A percentile compares a stretch with the other conserved stretches of the same genome.
phyloP scores from a whole-genome alignment of 345 rosid genomes.

The Linum usitatissimum region DNA sequence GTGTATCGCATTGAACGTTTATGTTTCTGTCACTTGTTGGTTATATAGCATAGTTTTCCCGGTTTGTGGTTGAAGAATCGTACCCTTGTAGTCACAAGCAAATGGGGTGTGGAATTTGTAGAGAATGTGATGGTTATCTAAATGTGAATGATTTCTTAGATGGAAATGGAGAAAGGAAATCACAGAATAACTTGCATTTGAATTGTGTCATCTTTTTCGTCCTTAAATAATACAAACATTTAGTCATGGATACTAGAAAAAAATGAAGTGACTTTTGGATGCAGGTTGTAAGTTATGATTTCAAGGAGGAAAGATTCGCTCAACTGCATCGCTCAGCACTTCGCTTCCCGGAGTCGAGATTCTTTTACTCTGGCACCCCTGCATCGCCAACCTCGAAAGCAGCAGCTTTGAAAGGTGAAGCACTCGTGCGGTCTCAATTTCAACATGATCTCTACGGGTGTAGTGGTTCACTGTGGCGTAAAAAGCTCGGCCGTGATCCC shows the following conservation, averaged over 20 bases:
- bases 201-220: too few relatives aligned
- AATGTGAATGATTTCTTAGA: too few relatives aligned
- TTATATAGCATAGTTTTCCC: not conserved
- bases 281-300: conserved; percentile 92
- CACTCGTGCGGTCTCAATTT: conserved; percentile 70
- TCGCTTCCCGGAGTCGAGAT: conserved; percentile 67
- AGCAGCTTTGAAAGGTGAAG: conserved; percentile 78
- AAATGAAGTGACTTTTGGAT: too few relatives aligned
- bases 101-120: not conserved
- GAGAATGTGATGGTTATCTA: too few relatives aligned
- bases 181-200: too few relatives aligned
- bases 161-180: too few relatives aligned
- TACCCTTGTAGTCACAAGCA: not conserved
- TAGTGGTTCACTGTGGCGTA: conserved; percentile 59
- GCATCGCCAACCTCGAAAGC: conserved; percentile 45
- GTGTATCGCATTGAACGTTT: conserved; percentile 12
- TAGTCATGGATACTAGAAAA: too few relatives aligned
- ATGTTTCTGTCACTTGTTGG: not conserved
- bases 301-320: conserved; percentile 75
- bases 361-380: conserved; percentile 70
- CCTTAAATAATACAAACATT: too few relatives aligned
- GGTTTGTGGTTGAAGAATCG: not conserved
- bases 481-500: conserved; percentile 84
- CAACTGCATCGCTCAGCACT: conserved; percentile 74
- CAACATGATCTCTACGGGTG: conserved; percentile 85